These are phyloP conservation scores for Alisma plantagoaquatica DNA, from an alignment of 106 monocot species.

Conservation along the genomic window DNA sequence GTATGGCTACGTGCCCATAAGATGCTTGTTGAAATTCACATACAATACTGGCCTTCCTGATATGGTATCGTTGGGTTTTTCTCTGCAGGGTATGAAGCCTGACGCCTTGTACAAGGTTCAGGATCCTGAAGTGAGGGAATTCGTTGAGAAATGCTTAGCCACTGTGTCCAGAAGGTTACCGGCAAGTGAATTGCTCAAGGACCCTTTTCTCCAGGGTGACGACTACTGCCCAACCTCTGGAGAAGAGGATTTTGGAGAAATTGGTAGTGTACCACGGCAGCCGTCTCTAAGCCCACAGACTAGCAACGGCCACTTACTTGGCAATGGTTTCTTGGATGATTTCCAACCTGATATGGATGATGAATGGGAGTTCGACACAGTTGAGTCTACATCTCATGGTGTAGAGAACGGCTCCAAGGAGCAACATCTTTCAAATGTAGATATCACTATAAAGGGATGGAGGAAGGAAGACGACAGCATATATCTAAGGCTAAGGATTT, in stretches of 20 bases:
- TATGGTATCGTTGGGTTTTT: background rate
- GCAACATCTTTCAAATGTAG: slow-evolving; percentile 34
- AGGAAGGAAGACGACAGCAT: slow-evolving; percentile 69
- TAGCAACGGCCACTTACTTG: slow-evolving; percentile 19
- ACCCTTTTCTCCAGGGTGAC: slow-evolving; percentile 78
- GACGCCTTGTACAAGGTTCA: slow-evolving; percentile 62
- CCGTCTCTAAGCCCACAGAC: slow-evolving; percentile 18
- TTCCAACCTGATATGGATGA: slow-evolving; percentile 19
- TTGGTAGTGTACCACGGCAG: slow-evolving; percentile 17
- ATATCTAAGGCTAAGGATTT: slow-evolving; percentile 71
- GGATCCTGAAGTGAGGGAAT: slow-evolving; percentile 63
- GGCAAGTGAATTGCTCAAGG: slow-evolving; percentile 67
- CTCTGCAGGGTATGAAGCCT: slow-evolving; percentile 66
- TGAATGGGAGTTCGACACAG: slow-evolving; percentile 28
- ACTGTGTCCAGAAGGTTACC: slow-evolving; percentile 56
- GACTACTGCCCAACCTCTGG: slow-evolving; percentile 3
- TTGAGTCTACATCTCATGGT: slow-evolving; percentile 29
- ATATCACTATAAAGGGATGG: slow-evolving; percentile 76
- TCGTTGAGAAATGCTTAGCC: slow-evolving; percentile 79
- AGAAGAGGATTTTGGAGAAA: slow-evolving; percentile 15
- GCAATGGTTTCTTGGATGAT: slow-evolving; percentile 19
- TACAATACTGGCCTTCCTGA: too few species aligned
- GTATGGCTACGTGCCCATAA: slow-evolving; percentile 15
- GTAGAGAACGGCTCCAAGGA: slow-evolving; percentile 57
- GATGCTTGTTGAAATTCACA: slow-evolving; percentile 10